Evolutionary conservation across 2,329 filamentous ascomycete genomes (phyloP).

Genomic region (Colletotrichum sojae): DNA sequence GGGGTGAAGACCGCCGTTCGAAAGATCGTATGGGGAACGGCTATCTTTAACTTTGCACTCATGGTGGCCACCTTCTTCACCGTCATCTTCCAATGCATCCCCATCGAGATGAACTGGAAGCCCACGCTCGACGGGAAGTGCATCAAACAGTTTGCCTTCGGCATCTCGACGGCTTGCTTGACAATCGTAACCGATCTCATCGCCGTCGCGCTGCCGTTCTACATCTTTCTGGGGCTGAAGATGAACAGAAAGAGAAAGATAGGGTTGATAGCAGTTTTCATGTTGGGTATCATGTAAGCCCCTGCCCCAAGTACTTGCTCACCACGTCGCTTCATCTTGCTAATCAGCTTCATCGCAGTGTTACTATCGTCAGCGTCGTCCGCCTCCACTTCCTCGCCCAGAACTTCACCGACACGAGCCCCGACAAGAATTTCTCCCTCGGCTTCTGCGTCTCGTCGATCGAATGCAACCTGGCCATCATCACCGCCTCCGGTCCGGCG

Average conservation of each 20-base stretch:
- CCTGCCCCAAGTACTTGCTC: not conserved
- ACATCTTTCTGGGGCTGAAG: constrained; percentile 51
- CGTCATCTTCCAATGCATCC: constrained; percentile 57
- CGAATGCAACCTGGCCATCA: constrained; percentile 56
- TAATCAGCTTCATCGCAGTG: not conserved
- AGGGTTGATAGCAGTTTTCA: constrained; percentile 52
- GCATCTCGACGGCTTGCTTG: constrained; percentile 51
- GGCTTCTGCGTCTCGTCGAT: constrained; percentile 48
- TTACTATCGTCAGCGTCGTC: constrained; percentile 2
- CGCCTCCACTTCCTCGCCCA: constrained; percentile 9
- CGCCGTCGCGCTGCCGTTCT: constrained; percentile 53
- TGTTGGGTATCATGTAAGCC: constrained; percentile 47
- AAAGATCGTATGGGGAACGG: constrained; percentile 44
- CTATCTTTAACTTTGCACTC: constrained; percentile 48
- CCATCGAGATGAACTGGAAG: constrained; percentile 51
- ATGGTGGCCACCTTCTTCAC: constrained; percentile 54
- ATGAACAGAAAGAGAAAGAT: constrained; percentile 50
- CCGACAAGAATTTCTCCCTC: constrained; percentile 31
- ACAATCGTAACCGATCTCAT: constrained; percentile 58
- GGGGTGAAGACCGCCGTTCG: constrained; percentile 48
- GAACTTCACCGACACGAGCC: constrained; percentile 7
- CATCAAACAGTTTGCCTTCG: constrained; percentile 35
- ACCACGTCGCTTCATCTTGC: not conserved
- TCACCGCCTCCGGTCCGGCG: constrained; percentile 54
- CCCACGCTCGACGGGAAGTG: not conserved